Evolutionary conservation across 1,284 basidiomycete genomes (phyloP).

Genomic region (Thecaphora thlaspeos): DNA sequence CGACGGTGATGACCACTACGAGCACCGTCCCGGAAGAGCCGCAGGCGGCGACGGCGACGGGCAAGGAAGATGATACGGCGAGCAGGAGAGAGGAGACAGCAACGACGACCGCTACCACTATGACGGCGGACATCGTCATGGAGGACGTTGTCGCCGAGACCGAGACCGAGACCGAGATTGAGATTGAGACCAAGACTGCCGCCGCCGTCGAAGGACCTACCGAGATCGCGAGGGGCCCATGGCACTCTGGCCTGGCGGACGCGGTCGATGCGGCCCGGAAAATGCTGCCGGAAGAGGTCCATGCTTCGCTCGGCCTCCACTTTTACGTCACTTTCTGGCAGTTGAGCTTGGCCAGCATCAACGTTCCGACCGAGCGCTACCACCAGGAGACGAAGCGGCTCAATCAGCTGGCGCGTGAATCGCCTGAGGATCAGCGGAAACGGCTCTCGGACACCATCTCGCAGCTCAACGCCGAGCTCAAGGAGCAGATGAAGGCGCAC

Average conservation of each 20-base stretch:
- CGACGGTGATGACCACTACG: no score
- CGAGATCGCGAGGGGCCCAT: no score
- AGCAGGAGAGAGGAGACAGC: background rate
- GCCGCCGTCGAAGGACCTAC: no score
- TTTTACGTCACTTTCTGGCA: constrained; percentile 58
- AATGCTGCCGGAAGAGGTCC: constrained; percentile 33
- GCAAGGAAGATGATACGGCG: no score
- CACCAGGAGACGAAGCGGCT: constrained; percentile 48
- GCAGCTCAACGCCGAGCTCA: constrained; percentile 64
- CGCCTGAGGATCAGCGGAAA: constrained; percentile 39
- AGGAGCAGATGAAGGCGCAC: constrained; percentile 71
- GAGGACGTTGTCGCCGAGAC: no score
- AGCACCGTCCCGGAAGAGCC: no score
- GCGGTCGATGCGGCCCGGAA: constrained; percentile 33
- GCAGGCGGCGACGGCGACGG: no score
- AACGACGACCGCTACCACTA: no score
- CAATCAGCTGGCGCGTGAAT: constrained; percentile 33
- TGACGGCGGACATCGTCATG: no score
- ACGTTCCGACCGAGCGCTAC: constrained; percentile 56
- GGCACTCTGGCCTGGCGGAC: constrained; percentile 48
- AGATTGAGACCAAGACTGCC: no score
- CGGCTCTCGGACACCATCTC: constrained; percentile 47
- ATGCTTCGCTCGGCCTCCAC: constrained; percentile 33
- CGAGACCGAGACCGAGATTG: no score
- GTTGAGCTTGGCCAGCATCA: constrained; percentile 48